These are phyloP conservation scores for Corrigiola litoralis DNA, from an alignment of 179 eudicot genomes.

Conservation along the genomic window DNA sequence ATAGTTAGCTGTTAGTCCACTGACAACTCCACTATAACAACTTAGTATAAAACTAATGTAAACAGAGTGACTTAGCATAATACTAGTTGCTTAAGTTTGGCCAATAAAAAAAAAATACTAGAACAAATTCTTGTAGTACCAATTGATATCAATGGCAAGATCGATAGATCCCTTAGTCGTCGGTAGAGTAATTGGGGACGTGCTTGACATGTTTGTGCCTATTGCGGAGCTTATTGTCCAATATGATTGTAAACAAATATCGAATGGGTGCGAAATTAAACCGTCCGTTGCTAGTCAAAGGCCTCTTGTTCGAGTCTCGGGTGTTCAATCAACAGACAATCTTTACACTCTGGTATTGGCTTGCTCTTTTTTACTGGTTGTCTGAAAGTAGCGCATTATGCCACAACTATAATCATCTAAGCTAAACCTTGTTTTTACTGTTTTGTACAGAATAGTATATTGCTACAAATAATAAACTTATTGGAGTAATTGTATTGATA, in stretches of 20 bases:
- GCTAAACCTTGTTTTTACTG: too few relatives aligned
- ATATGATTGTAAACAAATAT: constrained; percentile 21
- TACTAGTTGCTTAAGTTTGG: too few relatives aligned
- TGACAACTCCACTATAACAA: too few relatives aligned
- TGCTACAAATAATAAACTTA: too few relatives aligned
- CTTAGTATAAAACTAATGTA: too few relatives aligned
- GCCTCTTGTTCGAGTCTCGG: constrained; percentile 19
- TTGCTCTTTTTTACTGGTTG: too few relatives aligned
- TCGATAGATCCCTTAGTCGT: constrained; percentile 34
- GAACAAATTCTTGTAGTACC: too few relatives aligned
- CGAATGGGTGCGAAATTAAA: constrained; percentile 32
- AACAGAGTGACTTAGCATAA: too few relatives aligned
- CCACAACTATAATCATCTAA: too few relatives aligned
- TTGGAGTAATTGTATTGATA: too few relatives aligned
- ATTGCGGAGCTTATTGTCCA: constrained; percentile 16
- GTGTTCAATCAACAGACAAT: background rate
- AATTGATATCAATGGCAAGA: constrained; percentile 16
- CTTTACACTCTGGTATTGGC: constrained; percentile 26
- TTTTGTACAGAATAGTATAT: too few relatives aligned
- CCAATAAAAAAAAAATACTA: background rate
- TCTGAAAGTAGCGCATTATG: background rate
- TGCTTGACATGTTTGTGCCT: constrained; percentile 37
- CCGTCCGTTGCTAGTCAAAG: constrained; percentile 20
- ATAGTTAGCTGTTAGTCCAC: too few relatives aligned
- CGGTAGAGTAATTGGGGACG: constrained; percentile 43